Percentiles rank a stretch among this genome's conserved stretches.
Evolutionary conservation across 2,329 filamentous ascomycete species (phyloP).

Genomic region (Colletotrichum sp.): DNA sequence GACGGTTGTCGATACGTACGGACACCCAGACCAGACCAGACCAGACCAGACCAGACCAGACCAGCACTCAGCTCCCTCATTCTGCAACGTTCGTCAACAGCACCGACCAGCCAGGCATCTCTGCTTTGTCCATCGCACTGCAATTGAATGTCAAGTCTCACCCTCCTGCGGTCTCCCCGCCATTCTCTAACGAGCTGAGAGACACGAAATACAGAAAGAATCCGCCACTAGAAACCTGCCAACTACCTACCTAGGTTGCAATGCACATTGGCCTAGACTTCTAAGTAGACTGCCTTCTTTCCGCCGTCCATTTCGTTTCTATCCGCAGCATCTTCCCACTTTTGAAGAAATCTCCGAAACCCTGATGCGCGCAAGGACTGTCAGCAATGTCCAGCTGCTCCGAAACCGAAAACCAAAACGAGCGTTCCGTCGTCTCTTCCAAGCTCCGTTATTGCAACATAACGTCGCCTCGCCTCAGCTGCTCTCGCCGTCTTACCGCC

Average conservation of each 20-base stretch:
- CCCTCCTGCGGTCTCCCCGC: neutral
- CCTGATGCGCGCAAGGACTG: conserved; percentile 6
- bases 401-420: neutral
- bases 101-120: neutral
- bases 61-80: neutral
- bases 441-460: neutral
- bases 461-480: neutral
- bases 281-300: neutral
- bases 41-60: neutral
- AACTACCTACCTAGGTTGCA: neutral
- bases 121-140: conserved; percentile 11
- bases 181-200: neutral
- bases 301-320: neutral
- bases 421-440: neutral
- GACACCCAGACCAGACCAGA: neutral
- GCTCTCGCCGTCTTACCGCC: neutral
- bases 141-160: neutral
- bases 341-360: conserved; percentile 7
- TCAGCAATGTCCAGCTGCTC: neutral
- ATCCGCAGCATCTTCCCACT: neutral
- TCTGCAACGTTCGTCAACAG: conserved; percentile 16
- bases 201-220: neutral
- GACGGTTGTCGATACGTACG: neutral
- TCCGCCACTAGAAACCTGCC: neutral
- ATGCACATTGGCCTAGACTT: neutral